Conservation (phyloP, 192 early-diverging fungal species). For the Linnemannia exigua region DNA sequence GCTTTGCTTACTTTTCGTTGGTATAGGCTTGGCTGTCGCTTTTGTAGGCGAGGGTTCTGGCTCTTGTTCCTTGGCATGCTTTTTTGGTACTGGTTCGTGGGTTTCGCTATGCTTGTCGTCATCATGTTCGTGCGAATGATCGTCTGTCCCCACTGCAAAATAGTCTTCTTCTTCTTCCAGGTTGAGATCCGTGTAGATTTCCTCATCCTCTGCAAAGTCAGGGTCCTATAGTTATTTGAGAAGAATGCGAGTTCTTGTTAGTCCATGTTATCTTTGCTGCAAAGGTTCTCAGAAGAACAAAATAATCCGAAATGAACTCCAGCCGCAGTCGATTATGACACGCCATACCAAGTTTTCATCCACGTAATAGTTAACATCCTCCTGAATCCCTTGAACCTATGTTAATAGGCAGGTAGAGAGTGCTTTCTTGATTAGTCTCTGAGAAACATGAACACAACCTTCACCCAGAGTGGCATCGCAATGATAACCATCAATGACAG, state of each 20-base stretch:
- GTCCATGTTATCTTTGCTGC: background rate
- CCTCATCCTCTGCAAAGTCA: slow-evolving; percentile 95
- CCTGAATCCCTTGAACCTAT: slow-evolving; percentile 85
- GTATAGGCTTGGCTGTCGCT: slow-evolving; percentile 22
- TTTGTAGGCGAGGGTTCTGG: slow-evolving; percentile 42
- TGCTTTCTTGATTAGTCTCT: background rate
- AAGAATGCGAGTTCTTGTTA: background rate
- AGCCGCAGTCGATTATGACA: background rate
- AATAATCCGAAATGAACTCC: background rate
- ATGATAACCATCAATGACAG: too few species aligned
- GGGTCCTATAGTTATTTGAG: slow-evolving; percentile 75
- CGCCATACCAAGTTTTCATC: slow-evolving; percentile 79
- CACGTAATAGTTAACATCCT: slow-evolving; percentile 94
- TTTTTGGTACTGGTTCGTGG: slow-evolving; percentile 25
- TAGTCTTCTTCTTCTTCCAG: slow-evolving; percentile 92
- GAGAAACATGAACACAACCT: background rate
- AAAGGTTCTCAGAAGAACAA: background rate
- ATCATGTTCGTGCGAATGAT: slow-evolving; percentile 57
- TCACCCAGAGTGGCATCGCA: too few species aligned
- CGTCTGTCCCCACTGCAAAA: slow-evolving; percentile 83
- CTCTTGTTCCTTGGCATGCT: slow-evolving; percentile 63
- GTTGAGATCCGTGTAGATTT: slow-evolving; percentile 94
- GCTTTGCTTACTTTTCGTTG: slow-evolving; percentile 41
- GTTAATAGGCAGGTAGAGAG: background rate
- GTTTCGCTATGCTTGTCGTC: slow-evolving; percentile 24